Conservation (phyloP, 768 basidiomycete species). For the Suillus hirtellus region DNA sequence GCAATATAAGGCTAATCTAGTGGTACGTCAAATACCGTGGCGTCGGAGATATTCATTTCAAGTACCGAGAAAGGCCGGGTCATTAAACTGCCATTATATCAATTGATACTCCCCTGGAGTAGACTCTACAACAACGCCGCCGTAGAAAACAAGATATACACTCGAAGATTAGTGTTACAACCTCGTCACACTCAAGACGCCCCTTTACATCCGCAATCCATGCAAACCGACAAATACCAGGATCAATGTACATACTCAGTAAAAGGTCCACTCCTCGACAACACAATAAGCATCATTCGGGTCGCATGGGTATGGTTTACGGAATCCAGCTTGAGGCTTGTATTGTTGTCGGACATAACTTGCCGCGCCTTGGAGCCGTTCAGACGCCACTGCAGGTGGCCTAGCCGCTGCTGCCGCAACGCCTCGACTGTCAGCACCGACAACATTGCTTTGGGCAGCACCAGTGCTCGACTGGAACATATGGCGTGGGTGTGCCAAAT, state of each 20-base stretch:
- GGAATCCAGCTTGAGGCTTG: slow-evolving; percentile 32
- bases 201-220: not conserved
- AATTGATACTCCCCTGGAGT: slow-evolving; percentile 14
- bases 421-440: slow-evolving; percentile 32
- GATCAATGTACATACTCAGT: slow-evolving; percentile 20
- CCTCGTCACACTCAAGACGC: not conserved
- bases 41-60: slow-evolving; percentile 25
- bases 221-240: not conserved
- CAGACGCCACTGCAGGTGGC: slow-evolving; percentile 16
- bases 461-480: slow-evolving; percentile 36
- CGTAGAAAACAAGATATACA: slow-evolving; percentile 28
- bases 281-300: slow-evolving; percentile 66
- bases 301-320: slow-evolving; percentile 54
- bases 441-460: slow-evolving; percentile 34
- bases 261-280: slow-evolving; percentile 68
- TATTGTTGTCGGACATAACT: slow-evolving; percentile 28
- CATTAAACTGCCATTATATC: not conserved
- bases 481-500: slow-evolving; percentile 30
- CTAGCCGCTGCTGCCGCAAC: slow-evolving; percentile 25
- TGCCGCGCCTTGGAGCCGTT: slow-evolving; percentile 17
- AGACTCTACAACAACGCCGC: slow-evolving; percentile 10
- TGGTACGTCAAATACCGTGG: not conserved
- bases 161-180: slow-evolving; percentile 12
- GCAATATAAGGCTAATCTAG: slow-evolving; percentile 7
- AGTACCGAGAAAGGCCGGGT: slow-evolving; percentile 15